A percentile compares a stretch with the other conserved stretches of the same genome.
phyloP scores from a whole-genome alignment of 1,284 basidiomycete species.

The Thelephora terrestris region DNA sequence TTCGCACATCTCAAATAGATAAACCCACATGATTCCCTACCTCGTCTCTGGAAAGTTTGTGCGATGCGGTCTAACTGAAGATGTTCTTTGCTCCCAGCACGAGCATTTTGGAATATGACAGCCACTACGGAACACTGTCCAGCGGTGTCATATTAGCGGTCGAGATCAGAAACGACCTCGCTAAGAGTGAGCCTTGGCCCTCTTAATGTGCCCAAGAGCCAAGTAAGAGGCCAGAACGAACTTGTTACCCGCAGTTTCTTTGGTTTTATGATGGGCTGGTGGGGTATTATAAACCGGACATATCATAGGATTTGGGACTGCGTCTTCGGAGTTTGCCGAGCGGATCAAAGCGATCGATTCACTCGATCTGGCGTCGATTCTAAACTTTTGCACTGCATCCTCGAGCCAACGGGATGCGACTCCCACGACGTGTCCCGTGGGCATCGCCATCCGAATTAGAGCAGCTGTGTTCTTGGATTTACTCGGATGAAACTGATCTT shows the following conservation, averaged over 20 bases:
- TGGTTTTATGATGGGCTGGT: background rate
- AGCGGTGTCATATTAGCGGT: background rate
- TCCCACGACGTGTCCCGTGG: constrained; percentile 84
- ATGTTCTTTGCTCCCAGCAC: no score
- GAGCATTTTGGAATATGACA: no score
- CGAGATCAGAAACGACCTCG: background rate
- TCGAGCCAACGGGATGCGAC: constrained; percentile 41
- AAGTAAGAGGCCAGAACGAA: background rate
- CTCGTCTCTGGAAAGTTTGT: no score
- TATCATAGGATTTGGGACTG: no score
- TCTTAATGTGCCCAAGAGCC: background rate
- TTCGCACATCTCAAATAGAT: constrained; percentile 36
- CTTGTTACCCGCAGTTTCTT: background rate
- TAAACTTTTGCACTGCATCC: no score
- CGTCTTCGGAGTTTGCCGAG: background rate
- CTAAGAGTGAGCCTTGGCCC: background rate
- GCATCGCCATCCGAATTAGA: constrained; percentile 63
- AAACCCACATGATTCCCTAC: no score
- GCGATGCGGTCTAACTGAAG: no score
- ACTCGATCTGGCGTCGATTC: no score
- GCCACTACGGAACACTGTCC: no score
- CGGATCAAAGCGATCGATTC: no score
- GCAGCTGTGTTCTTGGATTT: constrained; percentile 76
- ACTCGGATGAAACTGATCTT: constrained; percentile 52
- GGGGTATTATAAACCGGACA: no score